A percentile compares a stretch with the other conserved stretches of the same genome.
Evolutionary conservation across 768 basidiomycete genomes (phyloP).

Genomic region (Pisolithus microcarpus): DNA sequence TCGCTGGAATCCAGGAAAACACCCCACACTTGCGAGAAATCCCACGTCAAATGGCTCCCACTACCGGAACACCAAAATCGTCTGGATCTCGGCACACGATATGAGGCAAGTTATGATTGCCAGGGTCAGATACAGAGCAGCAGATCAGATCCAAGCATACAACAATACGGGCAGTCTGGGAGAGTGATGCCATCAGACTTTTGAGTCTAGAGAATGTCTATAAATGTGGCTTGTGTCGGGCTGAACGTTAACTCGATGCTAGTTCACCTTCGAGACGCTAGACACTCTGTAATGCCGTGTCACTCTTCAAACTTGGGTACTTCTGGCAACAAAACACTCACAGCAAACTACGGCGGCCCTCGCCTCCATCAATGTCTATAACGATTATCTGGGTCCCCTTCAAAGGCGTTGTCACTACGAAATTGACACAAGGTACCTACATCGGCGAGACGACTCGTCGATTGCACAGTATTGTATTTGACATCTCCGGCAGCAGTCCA

Average conservation of each 20-base stretch:
- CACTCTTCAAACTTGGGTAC: conserved; percentile 2
- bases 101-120: conserved; percentile 7
- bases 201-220: conserved; percentile 21
- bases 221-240: conserved; percentile 14
- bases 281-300: conserved; percentile 31
- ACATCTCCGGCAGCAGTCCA: conserved; percentile 50
- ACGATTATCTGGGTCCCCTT: conserved; percentile 59
- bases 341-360: conserved; percentile 46
- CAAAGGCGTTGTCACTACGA: conserved; percentile 8
- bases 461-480: conserved; percentile 53
- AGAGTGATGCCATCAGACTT: conserved; percentile 26
- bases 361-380: conserved; percentile 43
- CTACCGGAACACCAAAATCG: conserved; percentile 5
- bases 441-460: conserved; percentile 48
- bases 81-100: conserved; percentile 10
- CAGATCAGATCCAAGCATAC: conserved; percentile 12
- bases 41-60: too few species aligned
- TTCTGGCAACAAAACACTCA: conserved; percentile 29
- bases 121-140: conserved; percentile 17
- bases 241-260: conserved; percentile 12
- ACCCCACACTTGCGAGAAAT: too few species aligned
- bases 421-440: conserved; percentile 30
- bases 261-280: conserved; percentile 41
- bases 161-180: conserved; percentile 20
- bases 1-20: too few species aligned